A percentile compares a stretch with the other conserved stretches of the same genome.
phyloP scores from a whole-genome alignment of 257 asterid genomes.

The Fraxinus pennsylvanica region DNA sequence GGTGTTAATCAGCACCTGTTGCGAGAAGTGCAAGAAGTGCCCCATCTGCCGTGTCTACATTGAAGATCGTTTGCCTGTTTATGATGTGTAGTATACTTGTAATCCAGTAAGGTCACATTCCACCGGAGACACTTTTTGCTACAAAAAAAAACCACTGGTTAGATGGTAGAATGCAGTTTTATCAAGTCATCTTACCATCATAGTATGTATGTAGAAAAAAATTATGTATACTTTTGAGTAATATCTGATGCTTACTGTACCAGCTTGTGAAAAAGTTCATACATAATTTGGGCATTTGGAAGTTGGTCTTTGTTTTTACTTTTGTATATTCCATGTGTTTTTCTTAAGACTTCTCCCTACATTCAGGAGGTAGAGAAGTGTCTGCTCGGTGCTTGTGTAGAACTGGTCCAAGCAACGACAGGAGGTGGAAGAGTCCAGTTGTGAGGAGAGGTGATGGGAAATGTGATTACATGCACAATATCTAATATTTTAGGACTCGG shows the following conservation, averaged over 20 bases:
- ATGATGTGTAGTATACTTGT: constrained; percentile 51
- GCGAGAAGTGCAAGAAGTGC: constrained; percentile 93
- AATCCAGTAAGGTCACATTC: constrained; percentile 7
- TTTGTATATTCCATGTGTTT: neutral
- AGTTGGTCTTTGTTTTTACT: neutral
- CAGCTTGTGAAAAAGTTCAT: constrained; percentile 18
- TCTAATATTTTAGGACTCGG: no score
- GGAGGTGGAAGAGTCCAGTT: no score
- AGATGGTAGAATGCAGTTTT: constrained; percentile 63
- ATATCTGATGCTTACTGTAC: neutral
- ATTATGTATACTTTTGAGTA: no score
- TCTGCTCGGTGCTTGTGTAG: no score
- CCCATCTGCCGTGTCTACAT: constrained; percentile 82
- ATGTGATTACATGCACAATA: no score
- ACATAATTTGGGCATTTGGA: neutral
- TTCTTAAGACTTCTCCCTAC: neutral
- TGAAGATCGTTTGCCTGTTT: constrained; percentile 71
- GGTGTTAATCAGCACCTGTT: constrained; percentile 52
- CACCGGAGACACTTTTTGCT: neutral
- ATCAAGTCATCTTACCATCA: constrained; percentile 55
- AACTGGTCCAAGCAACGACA: no score
- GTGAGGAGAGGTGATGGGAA: no score
- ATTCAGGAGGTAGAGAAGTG: no score
- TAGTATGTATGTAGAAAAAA: no score
- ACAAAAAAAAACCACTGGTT: constrained; percentile 2